Conservation (phyloP, 805 yeast genomes). For the Zygotorulaspora florentina region DNA sequence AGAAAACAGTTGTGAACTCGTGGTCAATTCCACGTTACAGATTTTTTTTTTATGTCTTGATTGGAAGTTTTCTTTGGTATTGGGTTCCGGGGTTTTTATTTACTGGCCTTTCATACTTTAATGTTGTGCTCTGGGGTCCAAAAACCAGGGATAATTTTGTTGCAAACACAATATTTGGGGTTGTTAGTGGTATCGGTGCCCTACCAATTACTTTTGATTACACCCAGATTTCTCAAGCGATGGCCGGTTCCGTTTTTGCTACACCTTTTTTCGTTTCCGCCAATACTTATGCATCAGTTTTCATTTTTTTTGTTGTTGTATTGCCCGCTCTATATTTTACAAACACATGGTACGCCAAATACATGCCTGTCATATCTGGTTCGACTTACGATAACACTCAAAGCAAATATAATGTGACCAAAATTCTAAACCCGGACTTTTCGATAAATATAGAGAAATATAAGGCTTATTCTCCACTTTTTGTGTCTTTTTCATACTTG, state of each 20-base stretch:
- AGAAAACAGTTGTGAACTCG: slow-evolving; percentile 47
- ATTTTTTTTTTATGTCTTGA: slow-evolving; percentile 44
- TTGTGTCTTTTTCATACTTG: slow-evolving; percentile 54
- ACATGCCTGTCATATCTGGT: slow-evolving; percentile 53
- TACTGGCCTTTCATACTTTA: slow-evolving; percentile 56
- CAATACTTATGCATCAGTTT: slow-evolving; percentile 43
- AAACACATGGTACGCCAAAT: slow-evolving; percentile 55
- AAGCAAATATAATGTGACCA: slow-evolving; percentile 43
- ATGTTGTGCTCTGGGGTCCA: slow-evolving; percentile 38
- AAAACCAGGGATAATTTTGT: slow-evolving; percentile 45
- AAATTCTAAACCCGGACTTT: slow-evolving; percentile 42
- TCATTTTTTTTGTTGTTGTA: slow-evolving; percentile 47
- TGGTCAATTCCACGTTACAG: slow-evolving; percentile 53
- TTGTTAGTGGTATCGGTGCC: slow-evolving; percentile 49
- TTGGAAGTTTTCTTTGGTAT: slow-evolving; percentile 49
- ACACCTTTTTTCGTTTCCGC: slow-evolving; percentile 44
- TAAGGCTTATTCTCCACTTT: slow-evolving; percentile 52
- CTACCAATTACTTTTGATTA: slow-evolving; percentile 56
- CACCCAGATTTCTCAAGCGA: slow-evolving; percentile 48
- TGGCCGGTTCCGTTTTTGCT: slow-evolving; percentile 55
- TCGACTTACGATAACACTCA: slow-evolving; percentile 49
- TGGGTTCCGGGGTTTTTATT: slow-evolving; percentile 68
- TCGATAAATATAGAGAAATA: slow-evolving; percentile 44
- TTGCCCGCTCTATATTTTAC: slow-evolving; percentile 49
- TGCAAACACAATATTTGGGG: slow-evolving; percentile 62